Evolutionary conservation across 1,284 basidiomycete genomes (phyloP), one percentile per base, ranked within the genome.

Genomic region (Fomitopsis schrenkii): DNA sequence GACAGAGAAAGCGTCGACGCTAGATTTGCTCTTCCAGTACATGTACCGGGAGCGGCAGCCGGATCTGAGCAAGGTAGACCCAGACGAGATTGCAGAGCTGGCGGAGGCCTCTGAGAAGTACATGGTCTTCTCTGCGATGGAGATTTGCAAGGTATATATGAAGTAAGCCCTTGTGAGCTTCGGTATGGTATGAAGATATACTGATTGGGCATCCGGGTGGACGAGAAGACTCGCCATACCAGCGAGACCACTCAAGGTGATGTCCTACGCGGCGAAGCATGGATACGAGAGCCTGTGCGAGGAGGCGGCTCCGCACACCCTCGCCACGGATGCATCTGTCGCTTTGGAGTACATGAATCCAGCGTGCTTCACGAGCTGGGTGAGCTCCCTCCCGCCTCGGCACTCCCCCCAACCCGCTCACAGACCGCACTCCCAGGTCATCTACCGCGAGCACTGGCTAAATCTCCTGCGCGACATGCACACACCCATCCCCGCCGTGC

Each of bases 1-100:
- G 17, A 64, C 63, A 15, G 72, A 74, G 54, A 53, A 41, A 1
- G 64, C 69, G 7, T 59, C 50, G 52, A 67, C 66, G 3, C 44
- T 64, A 17, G 61, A 64, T 12, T 19, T 64, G 5, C 48, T 64
- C 33, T 60, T 64, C 48, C 63, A 62, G 28, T 64, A 55, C 56
- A 60, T 60, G 55, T 57, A 57, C 38, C 52, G 44, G 15, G 55
- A 62, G 42, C 44, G 26, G 6, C 63, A 62, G 15, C 58, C 58
- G 15, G 40, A 50, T 40, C 42, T 60, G 15, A 40, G 33, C 6
- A 48, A 38, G 40, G 1, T 55, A 8, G n/a, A 33, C 4, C 54
- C 48, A 30, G 22, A 58, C 9, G 53, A 26, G 3, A 7, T 64
- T 15, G 60, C 58, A 6, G n/a, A 19, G 19, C 41, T 64, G 12